Base-by-base conservation (phyloP, 202 grass and related monocot genomes). In the Setaria viridis region DNA sequence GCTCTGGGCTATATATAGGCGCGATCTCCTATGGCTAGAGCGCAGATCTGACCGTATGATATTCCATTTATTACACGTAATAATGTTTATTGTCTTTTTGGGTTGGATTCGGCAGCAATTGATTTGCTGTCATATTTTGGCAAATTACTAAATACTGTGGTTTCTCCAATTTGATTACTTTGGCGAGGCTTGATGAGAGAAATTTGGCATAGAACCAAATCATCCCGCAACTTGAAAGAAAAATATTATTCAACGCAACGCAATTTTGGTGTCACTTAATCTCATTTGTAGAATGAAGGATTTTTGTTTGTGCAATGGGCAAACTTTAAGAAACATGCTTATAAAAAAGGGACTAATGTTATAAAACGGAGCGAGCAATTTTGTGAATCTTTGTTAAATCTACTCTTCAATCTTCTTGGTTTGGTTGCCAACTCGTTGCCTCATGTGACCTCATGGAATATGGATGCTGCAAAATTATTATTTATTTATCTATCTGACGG, bases 1-100 rank as follows among this genome's bases (percentile, higher is more conserved):
- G 8, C 7, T n/a, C 72, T 0, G 3, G 13, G 19, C 14, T 86
- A 86, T 86, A 78, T 90, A 78, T 86, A 90, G 0, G 19, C 37
- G 37, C 37, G 37, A 39, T 39, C 37, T 39, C 37, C 37, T 39
- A 3, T 3, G 37, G 37, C 39, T 41, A 41, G 39, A 41, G 39
- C 39, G 5, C 39, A 41, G 0, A 41, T 41, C 4, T 41, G 39
- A 5, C 43, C 9, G 7, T 29, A 6, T 63, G 60, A 15, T 33
- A 63, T 63, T 63, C 60, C 60, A 33, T 32, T 81, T 9, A 55
- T 9, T 48, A 43, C 14, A 25, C 2, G 20, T 3, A 15, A 58
- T 57, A 7, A 69, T 53, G 10, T 33, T 29, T 62, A 6, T 17
- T 17, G 1, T 29, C 2, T 30, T 81, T 45, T 77, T 7, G 49